These are phyloP conservation scores for Dendrocalamus sinicus DNA, from an alignment of 176 grass and related monocot species.

Conservation along the genomic window DNA sequence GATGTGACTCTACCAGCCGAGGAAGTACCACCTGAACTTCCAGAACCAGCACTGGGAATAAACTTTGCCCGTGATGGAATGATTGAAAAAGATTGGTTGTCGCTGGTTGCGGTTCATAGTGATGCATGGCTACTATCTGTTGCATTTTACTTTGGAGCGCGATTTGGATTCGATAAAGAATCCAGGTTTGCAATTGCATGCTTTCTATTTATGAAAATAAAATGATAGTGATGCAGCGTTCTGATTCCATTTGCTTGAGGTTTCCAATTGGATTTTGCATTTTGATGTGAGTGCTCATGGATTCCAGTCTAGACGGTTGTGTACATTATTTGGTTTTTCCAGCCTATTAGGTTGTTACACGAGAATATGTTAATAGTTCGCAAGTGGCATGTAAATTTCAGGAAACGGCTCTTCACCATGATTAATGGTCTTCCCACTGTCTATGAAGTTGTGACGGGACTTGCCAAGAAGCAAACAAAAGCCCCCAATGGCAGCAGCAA, in stretches of 20 bases:
- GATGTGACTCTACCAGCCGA: constrained; percentile 76
- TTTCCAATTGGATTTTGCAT: constrained; percentile 25
- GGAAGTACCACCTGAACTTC: constrained; percentile 86
- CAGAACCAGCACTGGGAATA: constrained; percentile 85
- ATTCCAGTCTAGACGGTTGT: background rate
- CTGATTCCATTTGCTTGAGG: background rate
- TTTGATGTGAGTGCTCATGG: constrained; percentile 24
- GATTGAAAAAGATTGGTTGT: constrained; percentile 75
- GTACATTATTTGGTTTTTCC: background rate
- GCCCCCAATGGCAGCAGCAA: constrained; percentile 65
- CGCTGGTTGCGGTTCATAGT: constrained; percentile 83
- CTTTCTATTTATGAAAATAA: background rate
- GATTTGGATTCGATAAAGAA: constrained; percentile 83
- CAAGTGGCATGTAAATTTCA: constrained; percentile 56
- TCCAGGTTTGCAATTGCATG: constrained; percentile 53
- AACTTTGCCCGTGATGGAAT: constrained; percentile 93
- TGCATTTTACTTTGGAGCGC: constrained; percentile 78
- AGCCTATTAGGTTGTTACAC: background rate
- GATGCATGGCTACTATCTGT: constrained; percentile 85
- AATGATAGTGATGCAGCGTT: background rate
- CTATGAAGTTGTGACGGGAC: constrained; percentile 81
- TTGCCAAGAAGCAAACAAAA: constrained; percentile 67
- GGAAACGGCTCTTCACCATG: constrained; percentile 79
- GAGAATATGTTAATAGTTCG: constrained; percentile 7
- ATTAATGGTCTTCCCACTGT: constrained; percentile 81